phyloP scores from a whole-genome alignment of 805 yeast species.

The Isabelozyma pseudorhagii region DNA sequence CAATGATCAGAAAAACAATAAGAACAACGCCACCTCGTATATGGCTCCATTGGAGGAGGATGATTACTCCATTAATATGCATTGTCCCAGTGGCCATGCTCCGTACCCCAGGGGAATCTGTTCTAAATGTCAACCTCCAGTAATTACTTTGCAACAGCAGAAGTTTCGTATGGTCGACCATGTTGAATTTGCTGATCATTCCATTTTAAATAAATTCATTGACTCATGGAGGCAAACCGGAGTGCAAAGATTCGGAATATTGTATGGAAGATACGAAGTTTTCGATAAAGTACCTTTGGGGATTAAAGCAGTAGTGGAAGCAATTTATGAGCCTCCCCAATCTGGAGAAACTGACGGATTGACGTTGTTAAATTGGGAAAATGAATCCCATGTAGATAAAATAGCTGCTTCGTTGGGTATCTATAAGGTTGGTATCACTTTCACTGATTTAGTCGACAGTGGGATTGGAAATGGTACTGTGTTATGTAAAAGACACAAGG shows the following conservation, averaged over 20 bases:
- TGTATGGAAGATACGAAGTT: constrained; percentile 77
- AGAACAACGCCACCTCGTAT: constrained; percentile 54
- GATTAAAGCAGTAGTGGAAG: constrained; percentile 88
- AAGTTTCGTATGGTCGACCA: constrained; percentile 95
- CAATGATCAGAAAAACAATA: constrained; percentile 63
- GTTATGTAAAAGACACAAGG: constrained; percentile 87
- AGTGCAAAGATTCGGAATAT: constrained; percentile 77
- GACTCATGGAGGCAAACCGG: constrained; percentile 92
- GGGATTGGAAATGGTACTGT: constrained; percentile 88
- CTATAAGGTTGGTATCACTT: constrained; percentile 74
- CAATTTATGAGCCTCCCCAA: constrained; percentile 93
- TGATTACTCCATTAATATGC: constrained; percentile 56
- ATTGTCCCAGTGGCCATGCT: constrained; percentile 77
- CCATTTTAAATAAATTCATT: constrained; percentile 75
- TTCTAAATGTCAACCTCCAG: constrained; percentile 94
- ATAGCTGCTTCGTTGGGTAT: constrained; percentile 62
- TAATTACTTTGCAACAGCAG: constrained; percentile 89
- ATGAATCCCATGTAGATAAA: constrained; percentile 49
- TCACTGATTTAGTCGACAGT: constrained; percentile 86
- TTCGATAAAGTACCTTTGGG: constrained; percentile 90
- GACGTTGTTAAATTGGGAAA: constrained; percentile 54
- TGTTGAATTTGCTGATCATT: constrained; percentile 80
- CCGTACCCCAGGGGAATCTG: constrained; percentile 96
- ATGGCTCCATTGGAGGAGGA: constrained; percentile 79
- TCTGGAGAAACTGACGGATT: constrained; percentile 83